Base-by-base conservation (phyloP, 371 early-diverging fungal genomes). In the Syncephalastrum contaminatum region DNA sequence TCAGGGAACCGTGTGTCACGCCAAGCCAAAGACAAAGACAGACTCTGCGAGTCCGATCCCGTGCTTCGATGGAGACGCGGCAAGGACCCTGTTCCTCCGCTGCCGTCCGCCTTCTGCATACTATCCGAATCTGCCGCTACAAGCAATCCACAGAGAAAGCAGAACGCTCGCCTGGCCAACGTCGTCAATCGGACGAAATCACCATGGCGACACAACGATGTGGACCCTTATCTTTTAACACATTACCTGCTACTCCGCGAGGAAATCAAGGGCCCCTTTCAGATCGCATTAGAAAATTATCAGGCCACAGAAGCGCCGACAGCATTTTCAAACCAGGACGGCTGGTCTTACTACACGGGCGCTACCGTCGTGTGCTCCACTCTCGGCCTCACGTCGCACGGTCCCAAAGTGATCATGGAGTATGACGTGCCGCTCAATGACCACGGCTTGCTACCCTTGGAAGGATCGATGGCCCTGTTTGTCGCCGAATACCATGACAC, bases 231-330 rank as follows among this genome's bases (percentile, higher is more conserved):
- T 21, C 16, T 73, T 3, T 40, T 56, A 25, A 42, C 51, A 13
- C 73, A 76, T 15, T 76, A 61, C 13, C 47, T 66, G 48, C 47
- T 73, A 4, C 15, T 70, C 18, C 57, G 69, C 1, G 71, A 72
- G 20, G 67, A 72, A 25, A 4, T 73, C 0, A 41, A 54, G 6
- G 64, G 63, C 2, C 70, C 73, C 2, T 18, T 68, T 2, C 59
- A 65, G 40, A 14, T 48, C 1, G 59, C 58, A 0, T 45, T 72
- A 4, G 19, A 59, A 4, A 30, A 44, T 7, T 44, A 53, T 21
- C n/a, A 47, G 6, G 27, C 24, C 15, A 6, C 50, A 15, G 19
- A 20, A 50, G 25, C 14, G 10, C 27, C 12, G 10, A 24, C 5
- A 27, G 50, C n/a, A 19, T 50, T 1, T 15, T 36, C n/a, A 30